Base-by-base conservation (phyloP, 2,329 filamentous ascomycete species). In the Atkinsonella hypoxylon region DNA sequence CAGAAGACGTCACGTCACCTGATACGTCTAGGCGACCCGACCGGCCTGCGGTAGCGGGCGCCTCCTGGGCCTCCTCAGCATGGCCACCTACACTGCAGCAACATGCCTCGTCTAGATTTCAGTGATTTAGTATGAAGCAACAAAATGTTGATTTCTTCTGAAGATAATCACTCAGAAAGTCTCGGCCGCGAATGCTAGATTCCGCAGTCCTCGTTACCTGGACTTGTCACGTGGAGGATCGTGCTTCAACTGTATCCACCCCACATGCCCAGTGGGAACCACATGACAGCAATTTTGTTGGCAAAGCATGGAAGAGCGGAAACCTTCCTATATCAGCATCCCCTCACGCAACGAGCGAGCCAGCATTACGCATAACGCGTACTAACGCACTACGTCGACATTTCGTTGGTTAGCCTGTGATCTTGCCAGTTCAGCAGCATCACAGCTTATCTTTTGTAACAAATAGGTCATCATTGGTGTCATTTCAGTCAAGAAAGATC, bases 401-500 rank as follows among this genome's bases (percentile, higher is more conserved):
- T 40, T 22, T 8, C 30, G 22, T 20, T 13, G 20, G 44, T 15
- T 48, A n/a, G 20, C 17, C 6, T 8, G 9, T 20, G n/a, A 11
- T 12, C 12, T 31, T 10, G 18, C 13, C n/a, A 7, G 11, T 20
- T 13, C 31, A 31, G 34, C 30, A 38, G 12, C 40, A 1, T 26
- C 13, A 8, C 13, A 13, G 30, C 10, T 8, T 10, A 32, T 17
- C 13, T 44, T 9, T 4, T 20, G 18, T 10, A 39, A 40, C 11
- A 18, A 15, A 20, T 13, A n/a, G 26, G 51, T 48, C 44, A 10
- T 22, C 51, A 7, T 51, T 46, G 48, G 53, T 48, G 53, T 50
- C 26, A 17, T 17, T 30, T 45, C 50, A 22, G 30, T 17, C 10
- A 2, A 22, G 36, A 20, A 20, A 51, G 15, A 47, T 30, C 31